A percentile compares a stretch with the other conserved stretches of the same genome.
Evolutionary conservation across 352 stramenopile genomes (phyloP).

Genomic region (Aphanomyces astaci): DNA sequence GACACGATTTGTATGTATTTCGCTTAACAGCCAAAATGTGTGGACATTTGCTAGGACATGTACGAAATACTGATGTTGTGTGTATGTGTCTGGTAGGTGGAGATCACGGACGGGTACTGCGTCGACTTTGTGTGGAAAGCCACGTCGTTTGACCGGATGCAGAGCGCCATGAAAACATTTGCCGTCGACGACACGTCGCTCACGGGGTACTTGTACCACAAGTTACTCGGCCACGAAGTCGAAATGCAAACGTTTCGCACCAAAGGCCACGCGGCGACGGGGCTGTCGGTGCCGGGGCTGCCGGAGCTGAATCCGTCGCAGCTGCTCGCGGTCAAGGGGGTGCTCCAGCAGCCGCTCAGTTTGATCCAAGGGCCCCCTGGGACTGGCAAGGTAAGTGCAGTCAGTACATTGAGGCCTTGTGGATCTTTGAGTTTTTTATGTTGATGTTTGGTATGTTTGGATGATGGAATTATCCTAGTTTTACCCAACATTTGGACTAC

Average conservation of each 20-base stretch:
- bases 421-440: not conserved
- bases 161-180: constrained; percentile 98
- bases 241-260: constrained; percentile 89
- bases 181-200: constrained; percentile 97
- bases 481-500: no score
- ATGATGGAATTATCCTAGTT: no score
- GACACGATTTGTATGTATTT: no score
- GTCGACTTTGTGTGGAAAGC: constrained; percentile 99
- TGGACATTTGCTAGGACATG: no score
- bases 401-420: not conserved
- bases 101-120: constrained; percentile 94
- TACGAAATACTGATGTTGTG: no score
- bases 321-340: constrained; percentile 90
- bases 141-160: constrained; percentile 99
- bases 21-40: no score
- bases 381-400: constrained; percentile 88
- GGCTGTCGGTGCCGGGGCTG: constrained; percentile 89
- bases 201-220: constrained; percentile 99
- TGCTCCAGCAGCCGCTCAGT: constrained; percentile 95
- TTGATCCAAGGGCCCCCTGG: constrained; percentile 98
- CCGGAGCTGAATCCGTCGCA: constrained; percentile 97
- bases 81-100: no score
- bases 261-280: constrained; percentile 48
- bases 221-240: constrained; percentile 96
- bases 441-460: no score